Evolutionary conservation across 129 eudicot species (phyloP).

Genomic region (Calendula officinalis): DNA sequence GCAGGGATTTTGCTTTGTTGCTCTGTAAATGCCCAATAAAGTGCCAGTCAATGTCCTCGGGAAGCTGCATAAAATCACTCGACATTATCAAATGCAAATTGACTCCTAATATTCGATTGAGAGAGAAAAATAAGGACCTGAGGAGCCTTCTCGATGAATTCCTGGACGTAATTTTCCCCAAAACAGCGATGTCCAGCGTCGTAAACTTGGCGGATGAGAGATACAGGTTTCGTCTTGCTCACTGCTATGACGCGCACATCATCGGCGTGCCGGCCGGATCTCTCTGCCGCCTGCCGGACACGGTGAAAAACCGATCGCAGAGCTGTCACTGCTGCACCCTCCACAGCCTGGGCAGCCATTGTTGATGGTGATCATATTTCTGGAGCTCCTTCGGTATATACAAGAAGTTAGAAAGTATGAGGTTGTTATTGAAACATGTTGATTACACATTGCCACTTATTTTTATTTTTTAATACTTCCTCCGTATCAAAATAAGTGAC

Average conservation of each 20-base stretch:
- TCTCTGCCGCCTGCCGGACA: constrained; percentile 69
- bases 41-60: constrained; percentile 88
- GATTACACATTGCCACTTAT: constrained; percentile 1
- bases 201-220: constrained; percentile 72
- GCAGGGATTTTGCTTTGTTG: constrained; percentile 79
- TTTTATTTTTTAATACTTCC: background rate
- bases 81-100: constrained; percentile 4
- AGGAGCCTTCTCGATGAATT: constrained; percentile 82
- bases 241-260: constrained; percentile 86
- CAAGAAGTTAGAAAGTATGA: constrained; percentile 12
- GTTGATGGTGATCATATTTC: constrained; percentile 20
- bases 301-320: constrained; percentile 78
- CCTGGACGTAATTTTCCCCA: constrained; percentile 93
- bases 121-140: constrained; percentile 39
- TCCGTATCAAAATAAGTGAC: background rate
- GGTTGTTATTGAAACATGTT: constrained; percentile 33
- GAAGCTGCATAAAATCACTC: constrained; percentile 58
- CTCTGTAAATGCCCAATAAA: constrained; percentile 95
- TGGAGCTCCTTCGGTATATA: background rate
- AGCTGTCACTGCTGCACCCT: constrained; percentile 59
- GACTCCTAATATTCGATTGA: no score
- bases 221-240: constrained; percentile 74
- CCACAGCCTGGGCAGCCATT: constrained; percentile 71
- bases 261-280: constrained; percentile 60
- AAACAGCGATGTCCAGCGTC: constrained; percentile 90